Evolutionary conservation across 1,139 yeast species (phyloP).

Genomic region (Yamadazyma trypodendri): DNA sequence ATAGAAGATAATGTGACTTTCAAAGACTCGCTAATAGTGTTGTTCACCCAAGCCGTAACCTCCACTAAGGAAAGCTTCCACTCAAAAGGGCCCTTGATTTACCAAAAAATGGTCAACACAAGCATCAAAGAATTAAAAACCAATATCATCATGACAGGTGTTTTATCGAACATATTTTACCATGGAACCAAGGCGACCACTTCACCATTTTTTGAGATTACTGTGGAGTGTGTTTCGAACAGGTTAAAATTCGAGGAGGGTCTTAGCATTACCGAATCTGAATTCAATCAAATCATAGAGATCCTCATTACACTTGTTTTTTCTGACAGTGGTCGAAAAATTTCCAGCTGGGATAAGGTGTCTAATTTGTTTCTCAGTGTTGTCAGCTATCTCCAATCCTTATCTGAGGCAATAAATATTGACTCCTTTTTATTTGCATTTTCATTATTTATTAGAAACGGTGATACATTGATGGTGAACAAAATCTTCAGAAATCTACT

Average conservation of each 20-base stretch:
- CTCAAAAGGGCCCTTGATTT: conserved; percentile 58
- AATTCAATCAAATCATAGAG: conserved; percentile 21
- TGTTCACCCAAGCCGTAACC: conserved; percentile 74
- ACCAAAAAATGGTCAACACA: conserved; percentile 42
- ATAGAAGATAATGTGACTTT: conserved; percentile 40
- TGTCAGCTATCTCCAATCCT: neutral
- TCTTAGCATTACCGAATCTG: neutral
- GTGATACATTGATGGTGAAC: conserved; percentile 51
- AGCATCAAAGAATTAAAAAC: conserved; percentile 23
- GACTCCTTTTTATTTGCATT: conserved; percentile 43
- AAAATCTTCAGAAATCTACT: conserved; percentile 46
- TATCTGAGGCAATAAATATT: conserved; percentile 13
- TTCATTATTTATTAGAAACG: conserved; percentile 56
- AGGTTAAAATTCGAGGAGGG: conserved; percentile 9
- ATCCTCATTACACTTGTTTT: conserved; percentile 47
- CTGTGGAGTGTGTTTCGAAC: conserved; percentile 19
- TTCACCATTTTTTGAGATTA: conserved; percentile 38
- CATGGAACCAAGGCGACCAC: conserved; percentile 63
- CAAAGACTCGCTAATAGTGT: conserved; percentile 55
- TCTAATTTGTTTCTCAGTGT: conserved; percentile 14
- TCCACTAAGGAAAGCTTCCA: conserved; percentile 74
- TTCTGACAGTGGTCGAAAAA: conserved; percentile 69
- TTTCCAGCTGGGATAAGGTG: conserved; percentile 43
- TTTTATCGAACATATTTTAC: conserved; percentile 57
- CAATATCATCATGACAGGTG: conserved; percentile 50